Evolutionary conservation across 192 early-diverging fungal genomes (phyloP).

Genomic region (Mortierella hygrophila): DNA sequence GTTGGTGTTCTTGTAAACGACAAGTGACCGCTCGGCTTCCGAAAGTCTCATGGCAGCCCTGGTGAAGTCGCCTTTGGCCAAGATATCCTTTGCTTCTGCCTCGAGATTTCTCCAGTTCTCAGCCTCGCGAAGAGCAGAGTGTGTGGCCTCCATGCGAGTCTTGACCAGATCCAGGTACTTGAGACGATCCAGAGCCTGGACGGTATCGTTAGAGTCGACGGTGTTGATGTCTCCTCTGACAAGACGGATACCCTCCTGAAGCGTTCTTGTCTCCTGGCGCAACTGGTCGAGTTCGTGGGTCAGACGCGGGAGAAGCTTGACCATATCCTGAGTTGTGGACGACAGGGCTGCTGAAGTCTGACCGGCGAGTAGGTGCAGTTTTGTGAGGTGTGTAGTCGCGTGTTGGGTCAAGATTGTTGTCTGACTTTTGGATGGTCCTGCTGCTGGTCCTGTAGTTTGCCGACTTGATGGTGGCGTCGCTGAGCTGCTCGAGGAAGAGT

Average conservation of each 20-base stretch:
- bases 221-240: conserved; percentile 63
- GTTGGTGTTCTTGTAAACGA: conserved; percentile 72
- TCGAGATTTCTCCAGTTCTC: conserved; percentile 86
- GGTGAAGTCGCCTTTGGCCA: conserved; percentile 72
- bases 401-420: conserved; percentile 52
- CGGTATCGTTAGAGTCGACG: conserved; percentile 56
- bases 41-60: conserved; percentile 70
- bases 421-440: conserved; percentile 18
- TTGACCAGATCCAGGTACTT: conserved; percentile 74
- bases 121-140: conserved; percentile 73
- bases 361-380: conserved; percentile 69
- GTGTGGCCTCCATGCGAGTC: conserved; percentile 74
- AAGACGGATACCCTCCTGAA: conserved; percentile 59
- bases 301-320: conserved; percentile 70
- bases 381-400: conserved; percentile 66
- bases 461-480: conserved; percentile 21
- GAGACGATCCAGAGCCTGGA: conserved; percentile 69
- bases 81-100: conserved; percentile 72
- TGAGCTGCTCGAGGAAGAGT: conserved; percentile 4
- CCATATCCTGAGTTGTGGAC: conserved; percentile 65
- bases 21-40: conserved; percentile 72
- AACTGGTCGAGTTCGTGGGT: conserved; percentile 74
- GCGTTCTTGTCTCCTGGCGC: conserved; percentile 61
- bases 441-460: conserved; percentile 11
- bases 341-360: conserved; percentile 69